Evolutionary conservation across 2,329 filamentous ascomycete species (phyloP).

Genomic region (Tricladium varicosporioides): DNA sequence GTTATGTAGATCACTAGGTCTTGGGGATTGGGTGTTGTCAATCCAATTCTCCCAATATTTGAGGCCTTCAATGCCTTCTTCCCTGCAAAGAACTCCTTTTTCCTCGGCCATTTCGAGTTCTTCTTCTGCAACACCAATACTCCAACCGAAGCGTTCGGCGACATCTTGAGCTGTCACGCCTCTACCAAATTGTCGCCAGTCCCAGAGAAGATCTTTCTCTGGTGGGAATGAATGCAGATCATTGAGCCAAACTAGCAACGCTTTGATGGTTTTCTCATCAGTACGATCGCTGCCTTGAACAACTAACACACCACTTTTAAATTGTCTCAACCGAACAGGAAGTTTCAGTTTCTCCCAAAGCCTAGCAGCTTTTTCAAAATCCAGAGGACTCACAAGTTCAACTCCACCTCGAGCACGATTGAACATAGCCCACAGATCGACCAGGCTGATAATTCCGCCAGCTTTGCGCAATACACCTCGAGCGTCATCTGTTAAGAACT

Average conservation of each 20-base stretch:
- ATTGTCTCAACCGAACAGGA: conserved; percentile 81
- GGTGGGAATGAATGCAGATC: conserved; percentile 68
- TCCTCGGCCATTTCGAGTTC: conserved; percentile 98
- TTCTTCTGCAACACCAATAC: conserved; percentile 90
- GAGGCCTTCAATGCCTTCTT: conserved; percentile 86
- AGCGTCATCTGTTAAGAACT: conserved; percentile 84
- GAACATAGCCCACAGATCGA: conserved; percentile 92
- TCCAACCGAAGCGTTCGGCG: conserved; percentile 92
- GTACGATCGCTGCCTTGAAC: conserved; percentile 86
- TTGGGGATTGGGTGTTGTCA: conserved; percentile 18
- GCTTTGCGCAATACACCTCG: conserved; percentile 74
- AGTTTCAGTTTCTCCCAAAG: conserved; percentile 87
- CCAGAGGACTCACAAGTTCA: conserved; percentile 85
- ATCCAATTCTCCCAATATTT: conserved; percentile 84
- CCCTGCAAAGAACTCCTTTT: conserved; percentile 79
- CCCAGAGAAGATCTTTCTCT: conserved; percentile 65
- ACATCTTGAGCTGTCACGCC: conserved; percentile 88
- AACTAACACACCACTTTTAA: conserved; percentile 91
- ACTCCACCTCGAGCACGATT: conserved; percentile 91
- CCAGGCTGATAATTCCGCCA: conserved; percentile 84
- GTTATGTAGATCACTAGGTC: conserved; percentile 2
- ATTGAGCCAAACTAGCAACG: conserved; percentile 74
- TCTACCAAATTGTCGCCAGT: conserved; percentile 74
- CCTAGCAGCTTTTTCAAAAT: conserved; percentile 86
- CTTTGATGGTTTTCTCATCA: conserved; percentile 82